Evolutionary conservation across 768 basidiomycete species (phyloP).

Genomic region (Serendipita indica): DNA sequence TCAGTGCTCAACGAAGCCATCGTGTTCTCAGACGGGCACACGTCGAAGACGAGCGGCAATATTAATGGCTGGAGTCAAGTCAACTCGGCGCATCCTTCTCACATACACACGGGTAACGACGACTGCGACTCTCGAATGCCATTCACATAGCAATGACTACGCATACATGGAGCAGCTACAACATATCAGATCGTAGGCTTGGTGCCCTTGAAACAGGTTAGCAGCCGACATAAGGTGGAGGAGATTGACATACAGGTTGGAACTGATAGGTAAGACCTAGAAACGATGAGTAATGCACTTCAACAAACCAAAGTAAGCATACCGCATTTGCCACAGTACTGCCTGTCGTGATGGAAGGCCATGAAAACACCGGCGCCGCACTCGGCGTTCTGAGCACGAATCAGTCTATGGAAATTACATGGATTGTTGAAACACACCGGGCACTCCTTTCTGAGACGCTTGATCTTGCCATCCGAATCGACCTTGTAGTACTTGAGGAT

Average conservation of each 20-base stretch:
- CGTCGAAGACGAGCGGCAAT: too few relatives aligned
- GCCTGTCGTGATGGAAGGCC: constrained; percentile 97
- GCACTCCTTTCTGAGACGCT: constrained; percentile 96
- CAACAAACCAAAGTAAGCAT: constrained; percentile 23
- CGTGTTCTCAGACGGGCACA: too few relatives aligned
- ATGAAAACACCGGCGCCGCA: constrained; percentile 39
- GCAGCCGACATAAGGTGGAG: not conserved
- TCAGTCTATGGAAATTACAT: not conserved
- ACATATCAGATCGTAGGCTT: not conserved
- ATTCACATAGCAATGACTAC: too few relatives aligned
- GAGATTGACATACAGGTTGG: not conserved
- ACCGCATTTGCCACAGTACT: constrained; percentile 94
- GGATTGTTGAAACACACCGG: constrained; percentile 43
- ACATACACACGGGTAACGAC: too few relatives aligned
- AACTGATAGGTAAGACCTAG: constrained; percentile 9
- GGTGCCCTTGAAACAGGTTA: not conserved
- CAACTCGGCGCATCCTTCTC: too few relatives aligned
- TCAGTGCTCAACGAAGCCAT: constrained; percentile 1
- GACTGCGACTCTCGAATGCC: too few relatives aligned
- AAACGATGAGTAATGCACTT: not conserved
- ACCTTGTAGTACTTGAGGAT: constrained; percentile 99
- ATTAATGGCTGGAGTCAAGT: too few relatives aligned
- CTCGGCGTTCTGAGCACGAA: constrained; percentile 18
- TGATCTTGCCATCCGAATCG: constrained; percentile 98
- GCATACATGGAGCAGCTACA: too few relatives aligned